A percentile compares a stretch with the other conserved stretches of the same genome.
Conservation (phyloP, 371 early-diverging fungal species). For the Saksenaea vasiformis region DNA sequence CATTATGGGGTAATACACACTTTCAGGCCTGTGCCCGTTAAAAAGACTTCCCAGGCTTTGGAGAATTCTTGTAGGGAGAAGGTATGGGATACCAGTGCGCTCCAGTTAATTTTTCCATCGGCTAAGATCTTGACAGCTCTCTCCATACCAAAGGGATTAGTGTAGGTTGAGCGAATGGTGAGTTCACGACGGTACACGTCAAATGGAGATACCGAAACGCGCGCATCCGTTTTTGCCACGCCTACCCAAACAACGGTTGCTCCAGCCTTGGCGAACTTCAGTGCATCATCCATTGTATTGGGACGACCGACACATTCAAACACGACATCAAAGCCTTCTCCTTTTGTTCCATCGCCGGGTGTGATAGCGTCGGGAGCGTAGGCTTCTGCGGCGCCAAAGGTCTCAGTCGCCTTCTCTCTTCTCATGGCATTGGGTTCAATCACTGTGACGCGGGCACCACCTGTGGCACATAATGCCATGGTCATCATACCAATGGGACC, state of each 20-base stretch:
- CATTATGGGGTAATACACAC: constrained; percentile 46
- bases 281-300: constrained; percentile 46
- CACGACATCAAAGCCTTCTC: constrained; percentile 55
- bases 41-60: constrained; percentile 55
- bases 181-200: constrained; percentile 57
- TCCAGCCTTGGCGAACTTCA: constrained; percentile 50
- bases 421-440: constrained; percentile 53
- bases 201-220: constrained; percentile 51
- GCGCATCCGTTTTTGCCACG: constrained; percentile 52
- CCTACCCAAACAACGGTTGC: constrained; percentile 61
- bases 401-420: constrained; percentile 32
- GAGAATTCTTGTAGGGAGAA: constrained; percentile 52
- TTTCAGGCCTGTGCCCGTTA: constrained; percentile 49
- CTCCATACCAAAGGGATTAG: constrained; percentile 60
- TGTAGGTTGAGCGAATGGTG: constrained; percentile 60
- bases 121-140: constrained; percentile 56
- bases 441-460: constrained; percentile 51
- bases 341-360: constrained; percentile 42
- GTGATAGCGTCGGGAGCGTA: constrained; percentile 33
- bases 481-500: constrained; percentile 63
- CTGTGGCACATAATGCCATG: constrained; percentile 35
- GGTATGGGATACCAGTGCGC: constrained; percentile 45
- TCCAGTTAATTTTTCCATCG: constrained; percentile 47
- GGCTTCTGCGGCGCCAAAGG: constrained; percentile 41
- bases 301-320: constrained; percentile 61